phyloP scores from a whole-genome alignment of 2,329 filamentous ascomycete genomes.

The Coniochaeta ligniaria region DNA sequence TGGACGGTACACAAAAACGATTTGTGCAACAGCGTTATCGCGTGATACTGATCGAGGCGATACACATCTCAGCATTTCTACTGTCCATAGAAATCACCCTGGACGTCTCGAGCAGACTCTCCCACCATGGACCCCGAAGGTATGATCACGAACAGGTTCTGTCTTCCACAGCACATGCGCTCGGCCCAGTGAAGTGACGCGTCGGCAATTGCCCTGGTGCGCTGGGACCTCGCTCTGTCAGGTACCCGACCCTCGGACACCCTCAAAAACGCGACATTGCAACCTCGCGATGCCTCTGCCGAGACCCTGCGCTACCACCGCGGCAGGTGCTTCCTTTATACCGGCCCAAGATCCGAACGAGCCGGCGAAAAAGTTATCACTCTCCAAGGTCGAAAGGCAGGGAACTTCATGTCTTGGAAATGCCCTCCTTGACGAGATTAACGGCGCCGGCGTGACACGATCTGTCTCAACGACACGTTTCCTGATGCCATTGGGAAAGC shows the following conservation, averaged over 20 bases:
- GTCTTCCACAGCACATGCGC: neutral
- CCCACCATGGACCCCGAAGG: neutral
- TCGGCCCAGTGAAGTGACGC: neutral
- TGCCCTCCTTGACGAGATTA: neutral
- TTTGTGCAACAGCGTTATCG: neutral
- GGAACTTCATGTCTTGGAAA: neutral
- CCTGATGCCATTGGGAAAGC: neutral
- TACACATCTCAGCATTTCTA: neutral
- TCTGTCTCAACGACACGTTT: neutral
- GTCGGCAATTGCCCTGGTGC: neutral
- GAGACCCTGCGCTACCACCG: neutral
- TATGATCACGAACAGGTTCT: neutral
- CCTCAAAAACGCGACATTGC: neutral
- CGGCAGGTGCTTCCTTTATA: neutral
- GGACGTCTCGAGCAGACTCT: neutral
- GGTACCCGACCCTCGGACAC: slow-evolving; percentile 1
- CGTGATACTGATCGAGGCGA: neutral
- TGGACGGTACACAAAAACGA: neutral
- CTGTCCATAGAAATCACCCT: neutral
- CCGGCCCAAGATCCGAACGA: neutral
- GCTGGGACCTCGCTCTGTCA: neutral
- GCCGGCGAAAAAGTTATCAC: neutral
- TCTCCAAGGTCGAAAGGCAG: too few species aligned
- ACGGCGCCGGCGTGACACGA: neutral
- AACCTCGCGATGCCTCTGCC: neutral